Evolutionary conservation across 2,329 filamentous ascomycete species (phyloP).

Genomic region (Epichloe brachyelytri): DNA sequence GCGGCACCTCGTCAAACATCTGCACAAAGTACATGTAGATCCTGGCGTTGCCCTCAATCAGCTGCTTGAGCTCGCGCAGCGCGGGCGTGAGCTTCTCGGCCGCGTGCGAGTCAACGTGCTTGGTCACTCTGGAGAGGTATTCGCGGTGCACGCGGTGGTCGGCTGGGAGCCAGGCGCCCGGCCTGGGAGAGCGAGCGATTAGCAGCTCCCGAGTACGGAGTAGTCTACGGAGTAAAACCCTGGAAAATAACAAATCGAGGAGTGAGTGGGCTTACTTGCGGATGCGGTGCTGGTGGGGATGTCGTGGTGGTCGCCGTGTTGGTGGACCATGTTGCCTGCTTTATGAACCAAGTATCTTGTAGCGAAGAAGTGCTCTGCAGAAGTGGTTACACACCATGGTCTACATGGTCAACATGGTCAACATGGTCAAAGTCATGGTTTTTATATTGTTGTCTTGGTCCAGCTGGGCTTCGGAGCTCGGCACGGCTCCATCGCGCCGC

Average conservation of each 20-base stretch:
- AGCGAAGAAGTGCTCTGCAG: too few relatives aligned
- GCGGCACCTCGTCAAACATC: slow-evolving; percentile 58
- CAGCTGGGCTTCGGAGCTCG: neutral
- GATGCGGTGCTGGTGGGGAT: slow-evolving; percentile 33
- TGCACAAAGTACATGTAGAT: slow-evolving; percentile 53
- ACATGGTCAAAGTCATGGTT: too few relatives aligned
- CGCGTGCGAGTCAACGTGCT: slow-evolving; percentile 38
- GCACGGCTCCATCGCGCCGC: neutral
- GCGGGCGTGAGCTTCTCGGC: slow-evolving; percentile 42
- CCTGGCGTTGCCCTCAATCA: slow-evolving; percentile 51
- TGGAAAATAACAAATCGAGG: neutral
- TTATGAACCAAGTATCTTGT: too few relatives aligned
- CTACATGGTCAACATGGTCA: too few relatives aligned
- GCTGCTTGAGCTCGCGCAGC: slow-evolving; percentile 48
- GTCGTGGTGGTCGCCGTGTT: slow-evolving; percentile 36
- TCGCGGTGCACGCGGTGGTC: slow-evolving; percentile 49
- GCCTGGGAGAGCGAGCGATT: slow-evolving; percentile 18
- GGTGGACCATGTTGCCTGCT: slow-evolving; percentile 30
- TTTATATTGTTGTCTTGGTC: too few relatives aligned
- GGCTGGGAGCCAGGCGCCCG: slow-evolving; percentile 49
- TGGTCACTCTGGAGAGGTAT: slow-evolving; percentile 46
- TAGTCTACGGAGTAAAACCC: too few relatives aligned
- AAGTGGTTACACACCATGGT: too few relatives aligned
- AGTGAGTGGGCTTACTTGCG: slow-evolving; percentile 19
- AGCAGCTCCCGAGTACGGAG: too few relatives aligned